Evolutionary conservation across 2,329 filamentous ascomycete genomes (phyloP), one percentile per base, ranked within the genome.

Genomic region (Trichoderma cornu-damae): DNA sequence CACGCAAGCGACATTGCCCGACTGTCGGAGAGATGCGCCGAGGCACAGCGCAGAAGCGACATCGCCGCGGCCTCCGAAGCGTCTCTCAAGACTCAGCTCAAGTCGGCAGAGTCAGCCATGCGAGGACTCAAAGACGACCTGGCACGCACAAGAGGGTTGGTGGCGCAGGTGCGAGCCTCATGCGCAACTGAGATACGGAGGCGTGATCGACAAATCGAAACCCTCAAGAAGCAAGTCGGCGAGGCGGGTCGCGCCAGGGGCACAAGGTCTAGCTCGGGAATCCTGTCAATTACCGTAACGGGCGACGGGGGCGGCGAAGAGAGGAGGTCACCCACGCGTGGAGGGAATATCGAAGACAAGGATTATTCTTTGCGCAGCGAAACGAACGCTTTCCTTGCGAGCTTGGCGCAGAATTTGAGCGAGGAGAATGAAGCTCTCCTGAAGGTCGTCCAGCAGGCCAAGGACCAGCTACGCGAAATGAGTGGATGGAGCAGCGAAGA

Each of bases 141-240:
- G 62, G 79, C 83, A 22, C 85, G 88, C 50, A 84, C 93, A 71
- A 95, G 93, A 70, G 80, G 84, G 0, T 82, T 89, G 2, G 84
- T 96, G 2, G 82, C 87, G 28, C 93, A 97, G 71, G 88, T 94
- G 2, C 85, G 93, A 60, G 84, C 88, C 6, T 86, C 92, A 62
- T 97, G 92, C 71, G 87, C 90, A 49, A 96, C 90, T 63, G 94
- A 99, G 67, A 83, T 96, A 44, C 86, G 93, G 60, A 93, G 95
- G 68, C 85, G 93, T 40, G 94, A 99, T 68, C 79, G 90, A 43
- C 89, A 96, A 72, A 87, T 97, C 62, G 89, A 96, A 62, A 85
- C 86, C 38, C 77, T 99, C 61, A 97, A 96, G 77, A 88, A 87
- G 64, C 90, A 96, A 68, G 79, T 97, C 61, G 80, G 84, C 3